Evolutionary conservation across 768 basidiomycete genomes (phyloP).

Genomic region (Rhodocollybia butyracea): DNA sequence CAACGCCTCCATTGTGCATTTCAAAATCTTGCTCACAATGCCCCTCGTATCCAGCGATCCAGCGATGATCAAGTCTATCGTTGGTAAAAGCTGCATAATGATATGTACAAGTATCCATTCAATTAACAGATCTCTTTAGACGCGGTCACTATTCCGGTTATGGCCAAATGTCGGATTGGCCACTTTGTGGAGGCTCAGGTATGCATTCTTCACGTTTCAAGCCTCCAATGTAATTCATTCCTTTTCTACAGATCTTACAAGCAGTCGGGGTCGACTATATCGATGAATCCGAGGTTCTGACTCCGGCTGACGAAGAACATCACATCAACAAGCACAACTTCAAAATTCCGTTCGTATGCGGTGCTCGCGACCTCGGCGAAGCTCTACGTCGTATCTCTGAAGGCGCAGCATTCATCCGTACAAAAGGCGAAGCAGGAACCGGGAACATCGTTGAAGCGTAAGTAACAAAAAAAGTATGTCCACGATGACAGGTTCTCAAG

Average conservation of each 20-base stretch:
- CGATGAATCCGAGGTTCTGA: conserved; percentile 92
- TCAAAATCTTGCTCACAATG: conserved; percentile 19
- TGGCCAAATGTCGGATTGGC: conserved; percentile 95
- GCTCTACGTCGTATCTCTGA: conserved; percentile 95
- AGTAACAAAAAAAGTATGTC: background rate
- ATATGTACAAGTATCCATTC: background rate
- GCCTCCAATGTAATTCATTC: background rate
- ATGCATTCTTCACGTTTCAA: background rate
- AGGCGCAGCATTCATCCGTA: conserved; percentile 97
- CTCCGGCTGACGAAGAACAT: conserved; percentile 93
- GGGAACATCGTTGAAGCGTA: conserved; percentile 87
- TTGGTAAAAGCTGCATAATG: conserved; percentile 31
- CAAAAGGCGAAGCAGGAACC: conserved; percentile 91
- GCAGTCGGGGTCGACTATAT: conserved; percentile 95
- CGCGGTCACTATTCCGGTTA: conserved; percentile 95
- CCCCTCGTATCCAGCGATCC: conserved; percentile 66
- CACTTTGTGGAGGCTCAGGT: conserved; percentile 97
- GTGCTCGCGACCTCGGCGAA: conserved; percentile 92
- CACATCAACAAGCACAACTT: conserved; percentile 96
- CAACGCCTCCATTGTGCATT: conserved; percentile 17
- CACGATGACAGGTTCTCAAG: no score
- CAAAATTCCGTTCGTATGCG: conserved; percentile 96
- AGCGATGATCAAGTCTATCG: conserved; percentile 94
- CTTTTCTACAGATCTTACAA: conserved; percentile 75
- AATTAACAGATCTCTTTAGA: conserved; percentile 16